A percentile compares a stretch with the other conserved stretches of the same genome.
Conservation (phyloP, 352 stramenopile genomes). For the Phytophthora colocasiae region DNA sequence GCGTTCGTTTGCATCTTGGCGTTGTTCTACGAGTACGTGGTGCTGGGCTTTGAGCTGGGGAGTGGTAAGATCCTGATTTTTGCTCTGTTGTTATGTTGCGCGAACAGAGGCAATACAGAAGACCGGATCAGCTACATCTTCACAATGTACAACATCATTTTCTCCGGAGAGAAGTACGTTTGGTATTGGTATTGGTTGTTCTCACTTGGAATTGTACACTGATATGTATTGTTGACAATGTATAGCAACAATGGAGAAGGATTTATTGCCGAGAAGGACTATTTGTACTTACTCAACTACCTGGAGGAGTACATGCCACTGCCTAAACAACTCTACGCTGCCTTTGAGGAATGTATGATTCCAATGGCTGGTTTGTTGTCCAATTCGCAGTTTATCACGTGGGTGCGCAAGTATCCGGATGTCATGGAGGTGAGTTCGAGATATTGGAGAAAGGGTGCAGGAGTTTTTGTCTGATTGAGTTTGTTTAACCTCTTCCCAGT, state of each 20-base stretch:
- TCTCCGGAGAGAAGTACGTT: slow-evolving; percentile 67
- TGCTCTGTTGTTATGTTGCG: slow-evolving; percentile 15
- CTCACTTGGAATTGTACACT: not conserved
- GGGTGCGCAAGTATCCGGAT: slow-evolving; percentile 71
- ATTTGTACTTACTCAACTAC: slow-evolving; percentile 73
- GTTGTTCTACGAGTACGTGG: slow-evolving; percentile 77
- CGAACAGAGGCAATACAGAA: slow-evolving; percentile 79
- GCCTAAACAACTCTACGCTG: slow-evolving; percentile 78
- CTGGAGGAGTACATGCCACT: slow-evolving; percentile 66
- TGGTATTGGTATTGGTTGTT: slow-evolving; percentile 7
- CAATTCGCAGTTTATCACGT: slow-evolving; percentile 76
- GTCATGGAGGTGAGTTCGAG: slow-evolving; percentile 63
- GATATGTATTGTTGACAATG: too few species aligned
- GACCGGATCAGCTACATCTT: slow-evolving; percentile 91
- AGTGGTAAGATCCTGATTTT: slow-evolving; percentile 22
- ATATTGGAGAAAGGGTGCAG: too few species aligned
- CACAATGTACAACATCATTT: slow-evolving; percentile 85
- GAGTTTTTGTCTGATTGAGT: not conserved
- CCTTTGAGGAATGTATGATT: slow-evolving; percentile 80
- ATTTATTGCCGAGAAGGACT: slow-evolving; percentile 75
- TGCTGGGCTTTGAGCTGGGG: not conserved
- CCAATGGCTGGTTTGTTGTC: slow-evolving; percentile 56
- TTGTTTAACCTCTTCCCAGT: slow-evolving; percentile 31
- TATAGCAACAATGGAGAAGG: slow-evolving; percentile 53
- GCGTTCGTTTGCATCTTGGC: slow-evolving; percentile 77